Evolutionary conservation across 1,139 yeast genomes (phyloP).

Genomic region (Meyerozyma athensensis): DNA sequence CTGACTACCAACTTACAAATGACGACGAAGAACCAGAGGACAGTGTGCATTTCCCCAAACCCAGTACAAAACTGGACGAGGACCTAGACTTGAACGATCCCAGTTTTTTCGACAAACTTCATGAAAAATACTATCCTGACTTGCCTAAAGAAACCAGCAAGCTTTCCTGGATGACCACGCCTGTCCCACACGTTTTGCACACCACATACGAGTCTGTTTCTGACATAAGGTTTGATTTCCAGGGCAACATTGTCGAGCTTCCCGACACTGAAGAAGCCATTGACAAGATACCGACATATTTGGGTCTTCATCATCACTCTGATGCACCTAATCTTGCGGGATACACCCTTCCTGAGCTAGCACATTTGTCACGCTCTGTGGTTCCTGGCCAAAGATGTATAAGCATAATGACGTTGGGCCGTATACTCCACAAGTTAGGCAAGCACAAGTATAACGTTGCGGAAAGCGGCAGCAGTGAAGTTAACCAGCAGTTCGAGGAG

Average conservation of each 20-base stretch:
- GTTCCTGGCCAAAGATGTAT: conserved; percentile 82
- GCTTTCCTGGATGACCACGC: conserved; percentile 84
- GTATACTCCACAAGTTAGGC: conserved; percentile 79
- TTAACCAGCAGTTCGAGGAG: conserved; percentile 48
- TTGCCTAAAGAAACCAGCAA: conserved; percentile 78
- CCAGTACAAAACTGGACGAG: conserved; percentile 26
- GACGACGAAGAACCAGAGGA: conserved; percentile 31
- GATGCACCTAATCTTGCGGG: conserved; percentile 90
- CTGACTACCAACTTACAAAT: conserved; percentile 38
- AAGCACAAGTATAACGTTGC: conserved; percentile 51
- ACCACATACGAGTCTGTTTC: conserved; percentile 57
- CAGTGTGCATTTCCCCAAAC: conserved; percentile 63
- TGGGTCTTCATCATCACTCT: conserved; percentile 90
- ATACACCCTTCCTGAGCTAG: conserved; percentile 78
- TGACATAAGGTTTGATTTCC: conserved; percentile 81
- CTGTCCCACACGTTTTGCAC: conserved; percentile 43
- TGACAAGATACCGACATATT: conserved; percentile 43
- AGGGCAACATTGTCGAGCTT: conserved; percentile 63
- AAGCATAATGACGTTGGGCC: conserved; percentile 81
- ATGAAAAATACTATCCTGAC: conserved; percentile 84
- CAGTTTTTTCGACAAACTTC: conserved; percentile 70
- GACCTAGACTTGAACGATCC: conserved; percentile 67
- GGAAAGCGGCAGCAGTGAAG: conserved; percentile 35
- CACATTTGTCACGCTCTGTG: conserved; percentile 73
- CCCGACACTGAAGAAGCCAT: conserved; percentile 33